Evolutionary conservation across 192 early-diverging fungal species (phyloP).

Genomic region (Backusella morwellensis): DNA sequence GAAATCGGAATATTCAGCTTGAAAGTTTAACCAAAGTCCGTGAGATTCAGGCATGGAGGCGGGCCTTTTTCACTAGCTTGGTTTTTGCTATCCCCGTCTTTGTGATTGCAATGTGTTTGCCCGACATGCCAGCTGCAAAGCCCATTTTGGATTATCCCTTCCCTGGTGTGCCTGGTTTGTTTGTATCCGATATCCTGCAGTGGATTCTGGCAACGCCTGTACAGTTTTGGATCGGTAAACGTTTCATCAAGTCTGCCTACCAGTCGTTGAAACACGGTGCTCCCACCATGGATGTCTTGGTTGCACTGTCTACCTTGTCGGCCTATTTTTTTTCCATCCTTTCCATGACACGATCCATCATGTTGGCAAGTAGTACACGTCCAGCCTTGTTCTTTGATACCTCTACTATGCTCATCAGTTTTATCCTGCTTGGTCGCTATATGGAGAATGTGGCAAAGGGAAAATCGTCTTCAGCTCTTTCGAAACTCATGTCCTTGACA

Average conservation of each 20-base stretch:
- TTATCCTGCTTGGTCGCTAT: slow-evolving; percentile 90
- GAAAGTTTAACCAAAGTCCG: slow-evolving; percentile 84
- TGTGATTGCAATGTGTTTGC: slow-evolving; percentile 74
- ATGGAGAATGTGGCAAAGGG: slow-evolving; percentile 95
- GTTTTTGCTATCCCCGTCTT: slow-evolving; percentile 81
- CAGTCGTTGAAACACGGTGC: slow-evolving; percentile 74
- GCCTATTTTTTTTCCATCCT: slow-evolving; percentile 83
- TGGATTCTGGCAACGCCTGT: slow-evolving; percentile 82
- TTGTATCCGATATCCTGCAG: slow-evolving; percentile 62
- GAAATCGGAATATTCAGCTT: slow-evolving; percentile 64
- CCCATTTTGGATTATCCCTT: slow-evolving; percentile 39
- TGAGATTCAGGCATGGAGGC: slow-evolving; percentile 82
- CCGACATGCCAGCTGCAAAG: slow-evolving; percentile 41
- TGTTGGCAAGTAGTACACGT: slow-evolving; percentile 43
- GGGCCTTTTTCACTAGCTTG: slow-evolving; percentile 63
- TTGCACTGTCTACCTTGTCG: slow-evolving; percentile 80
- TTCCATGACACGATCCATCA: slow-evolving; percentile 67
- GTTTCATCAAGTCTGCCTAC: slow-evolving; percentile 79
- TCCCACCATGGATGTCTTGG: slow-evolving; percentile 96
- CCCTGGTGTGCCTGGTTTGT: slow-evolving; percentile 54
- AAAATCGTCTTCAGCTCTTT: slow-evolving; percentile 85
- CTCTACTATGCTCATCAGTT: slow-evolving; percentile 84
- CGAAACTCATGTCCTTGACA: slow-evolving; percentile 87
- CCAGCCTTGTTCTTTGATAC: slow-evolving; percentile 95
- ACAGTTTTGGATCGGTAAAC: slow-evolving; percentile 83